Conservation (phyloP, 768 basidiomycete species). For the Rhizopogon roseolus region DNA sequence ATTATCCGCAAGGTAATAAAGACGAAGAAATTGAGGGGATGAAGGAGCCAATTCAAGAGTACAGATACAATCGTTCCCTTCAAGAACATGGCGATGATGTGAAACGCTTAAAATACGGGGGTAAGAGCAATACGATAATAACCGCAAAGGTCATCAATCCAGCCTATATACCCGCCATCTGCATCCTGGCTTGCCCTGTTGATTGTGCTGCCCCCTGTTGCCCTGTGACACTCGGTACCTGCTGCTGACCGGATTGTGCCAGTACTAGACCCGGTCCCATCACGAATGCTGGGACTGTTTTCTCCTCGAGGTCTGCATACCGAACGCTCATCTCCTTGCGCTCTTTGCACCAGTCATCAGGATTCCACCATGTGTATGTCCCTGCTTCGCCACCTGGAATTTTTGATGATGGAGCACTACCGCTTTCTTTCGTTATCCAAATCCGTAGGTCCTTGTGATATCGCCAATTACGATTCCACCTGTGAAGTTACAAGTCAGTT, state of each 20-base stretch:
- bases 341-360: constrained; percentile 73
- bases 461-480: constrained; percentile 93
- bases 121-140: constrained; percentile 7
- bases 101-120: constrained; percentile 16
- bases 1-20: background rate
- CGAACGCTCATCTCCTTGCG: constrained; percentile 75
- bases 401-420: constrained; percentile 70
- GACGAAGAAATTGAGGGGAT: constrained; percentile 7
- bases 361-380: constrained; percentile 87
- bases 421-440: constrained; percentile 86
- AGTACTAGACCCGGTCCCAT: constrained; percentile 44
- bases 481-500: constrained; percentile 25
- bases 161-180: constrained; percentile 29
- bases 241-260: constrained; percentile 37
- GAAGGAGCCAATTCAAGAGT: constrained; percentile 28
- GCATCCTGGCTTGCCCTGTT: constrained; percentile 26
- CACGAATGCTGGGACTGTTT: constrained; percentile 57
- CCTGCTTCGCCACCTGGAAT: constrained; percentile 82
- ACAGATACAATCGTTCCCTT: constrained; percentile 35
- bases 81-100: constrained; percentile 23
- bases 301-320: constrained; percentile 73
- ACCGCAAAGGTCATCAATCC: constrained; percentile 6
- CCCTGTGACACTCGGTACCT: constrained; percentile 29
- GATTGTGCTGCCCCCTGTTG: constrained; percentile 21
- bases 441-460: constrained; percentile 88